These are phyloP conservation scores for Jatropha curcas DNA, from an alignment of 345 rosid genomes.

Conservation along the genomic window DNA sequence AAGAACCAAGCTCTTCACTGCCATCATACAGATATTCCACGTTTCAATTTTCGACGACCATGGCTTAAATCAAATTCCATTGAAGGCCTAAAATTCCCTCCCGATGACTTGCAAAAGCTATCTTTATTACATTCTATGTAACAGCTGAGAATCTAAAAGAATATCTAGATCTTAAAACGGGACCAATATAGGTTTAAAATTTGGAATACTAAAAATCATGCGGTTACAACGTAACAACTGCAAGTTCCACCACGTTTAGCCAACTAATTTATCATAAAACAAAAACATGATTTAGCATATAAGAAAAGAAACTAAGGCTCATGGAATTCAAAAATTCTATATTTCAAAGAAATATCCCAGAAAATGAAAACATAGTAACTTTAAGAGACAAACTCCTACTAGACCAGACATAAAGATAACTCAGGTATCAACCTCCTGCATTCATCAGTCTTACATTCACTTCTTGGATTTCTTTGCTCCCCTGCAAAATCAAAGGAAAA, in stretches of 20 bases:
- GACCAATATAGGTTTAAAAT: too few species aligned
- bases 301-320: constrained; percentile 12
- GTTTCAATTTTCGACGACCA: too few species aligned
- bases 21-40: too few species aligned
- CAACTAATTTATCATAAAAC: neutral
- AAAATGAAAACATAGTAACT: constrained; percentile 14
- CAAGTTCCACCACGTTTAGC: neutral
- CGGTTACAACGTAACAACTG: neutral
- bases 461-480: constrained; percentile 28
- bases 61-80: too few species aligned
- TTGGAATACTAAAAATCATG: too few species aligned
- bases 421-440: constrained; percentile 13
- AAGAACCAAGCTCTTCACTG: too few species aligned
- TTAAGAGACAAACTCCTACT: constrained; percentile 22
- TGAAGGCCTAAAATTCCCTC: too few species aligned
- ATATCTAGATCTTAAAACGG: too few species aligned
- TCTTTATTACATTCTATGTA: too few species aligned
- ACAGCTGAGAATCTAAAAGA: neutral
- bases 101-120: too few species aligned
- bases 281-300: constrained; percentile 18
- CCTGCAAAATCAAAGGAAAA: constrained; percentile 13
- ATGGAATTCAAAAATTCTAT: constrained; percentile 24
- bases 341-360: constrained; percentile 17
- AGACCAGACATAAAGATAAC: constrained; percentile 26
- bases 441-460: constrained; percentile 5